A percentile compares a stretch with the other conserved stretches of the same genome.
These are phyloP conservation scores for Dryadomyces quercivorus DNA, from an alignment of 2,329 filamentous ascomycete species.

Conservation along the genomic window DNA sequence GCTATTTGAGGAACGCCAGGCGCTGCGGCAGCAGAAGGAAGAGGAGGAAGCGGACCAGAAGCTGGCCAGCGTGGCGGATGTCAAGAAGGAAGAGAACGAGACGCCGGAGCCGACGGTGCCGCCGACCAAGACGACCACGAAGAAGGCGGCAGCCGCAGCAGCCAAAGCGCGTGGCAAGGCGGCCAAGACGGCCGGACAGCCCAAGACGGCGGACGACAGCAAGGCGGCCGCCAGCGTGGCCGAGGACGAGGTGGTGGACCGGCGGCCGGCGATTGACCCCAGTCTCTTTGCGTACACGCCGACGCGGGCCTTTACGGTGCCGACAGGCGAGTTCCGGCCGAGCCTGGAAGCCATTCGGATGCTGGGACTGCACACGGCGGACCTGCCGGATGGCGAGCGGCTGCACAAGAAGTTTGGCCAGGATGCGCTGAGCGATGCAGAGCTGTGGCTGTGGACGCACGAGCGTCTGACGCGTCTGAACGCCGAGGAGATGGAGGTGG, in stretches of 20 bases:
- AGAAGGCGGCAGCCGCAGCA: too few species aligned
- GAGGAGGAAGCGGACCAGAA: constrained; percentile 35
- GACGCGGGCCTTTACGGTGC: constrained; percentile 31
- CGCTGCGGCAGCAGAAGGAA: constrained; percentile 40
- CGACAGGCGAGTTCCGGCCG: constrained; percentile 28
- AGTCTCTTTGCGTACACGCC: constrained; percentile 37
- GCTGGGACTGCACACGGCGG: constrained; percentile 29
- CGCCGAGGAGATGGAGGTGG: constrained; percentile 17
- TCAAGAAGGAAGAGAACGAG: neutral
- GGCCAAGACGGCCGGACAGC: constrained; percentile 9
- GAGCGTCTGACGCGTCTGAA: constrained; percentile 46
- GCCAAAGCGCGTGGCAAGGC: constrained; percentile 3
- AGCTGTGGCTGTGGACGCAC: constrained; percentile 45
- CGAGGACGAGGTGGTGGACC: constrained; percentile 10
- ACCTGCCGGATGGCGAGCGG: constrained; percentile 35
- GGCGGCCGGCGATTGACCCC: constrained; percentile 6
- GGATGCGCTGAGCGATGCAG: constrained; percentile 31
- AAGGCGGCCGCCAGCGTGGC: neutral
- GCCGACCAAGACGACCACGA: neutral
- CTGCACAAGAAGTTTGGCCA: constrained; percentile 35
- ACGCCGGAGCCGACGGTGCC: constrained; percentile 11
- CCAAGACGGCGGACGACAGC: constrained; percentile 6
- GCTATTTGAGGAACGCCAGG: constrained; percentile 54
- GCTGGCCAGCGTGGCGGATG: constrained; percentile 15
- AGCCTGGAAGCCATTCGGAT: constrained; percentile 32